A percentile compares a stretch with the other conserved stretches of the same genome.
Evolutionary conservation across 345 rosid genomes (phyloP).

Genomic region (Moricandia arvensis): DNA sequence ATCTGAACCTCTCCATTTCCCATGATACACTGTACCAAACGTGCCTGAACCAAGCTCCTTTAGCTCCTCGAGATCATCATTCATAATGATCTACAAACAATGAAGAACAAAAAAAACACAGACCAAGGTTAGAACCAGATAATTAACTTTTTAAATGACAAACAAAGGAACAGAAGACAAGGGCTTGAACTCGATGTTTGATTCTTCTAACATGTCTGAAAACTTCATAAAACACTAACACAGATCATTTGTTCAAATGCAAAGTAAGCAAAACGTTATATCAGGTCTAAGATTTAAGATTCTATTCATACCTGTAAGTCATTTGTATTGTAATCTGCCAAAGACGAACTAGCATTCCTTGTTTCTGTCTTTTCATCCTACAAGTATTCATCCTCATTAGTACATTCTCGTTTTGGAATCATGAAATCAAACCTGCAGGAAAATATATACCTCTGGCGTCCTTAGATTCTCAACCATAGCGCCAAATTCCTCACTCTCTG

Average conservation of each 20-base stretch:
- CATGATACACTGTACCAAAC: slow-evolving; percentile 97
- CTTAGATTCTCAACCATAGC: slow-evolving; percentile 62
- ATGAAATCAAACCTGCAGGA: slow-evolving; percentile 30
- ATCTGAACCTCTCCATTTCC: slow-evolving; percentile 98
- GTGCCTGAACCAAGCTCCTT: slow-evolving; percentile 95
- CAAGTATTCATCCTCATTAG: slow-evolving; percentile 31
- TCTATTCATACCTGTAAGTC: slow-evolving; percentile 66
- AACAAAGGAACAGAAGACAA: background rate
- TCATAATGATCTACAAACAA: slow-evolving; percentile 62
- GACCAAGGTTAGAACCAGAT: background rate
- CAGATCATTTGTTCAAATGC: background rate
- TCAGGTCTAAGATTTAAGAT: background rate
- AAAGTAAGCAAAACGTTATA: background rate
- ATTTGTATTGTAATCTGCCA: slow-evolving; percentile 54
- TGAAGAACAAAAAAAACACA: background rate
- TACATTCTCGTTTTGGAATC: slow-evolving; percentile 15
- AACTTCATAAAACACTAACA: background rate
- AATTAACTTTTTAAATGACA: background rate
- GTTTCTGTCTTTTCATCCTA: slow-evolving; percentile 58
- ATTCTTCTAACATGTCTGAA: slow-evolving; percentile 10
- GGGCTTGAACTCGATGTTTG: background rate
- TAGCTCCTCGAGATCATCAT: slow-evolving; percentile 94
- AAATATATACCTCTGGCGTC: slow-evolving; percentile 55
- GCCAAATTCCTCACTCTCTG: slow-evolving; percentile 65
- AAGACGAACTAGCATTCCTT: slow-evolving; percentile 46